phyloP scores from a whole-genome alignment of 2,329 filamentous ascomycete species.

The Lasiodiplodia sp. region DNA sequence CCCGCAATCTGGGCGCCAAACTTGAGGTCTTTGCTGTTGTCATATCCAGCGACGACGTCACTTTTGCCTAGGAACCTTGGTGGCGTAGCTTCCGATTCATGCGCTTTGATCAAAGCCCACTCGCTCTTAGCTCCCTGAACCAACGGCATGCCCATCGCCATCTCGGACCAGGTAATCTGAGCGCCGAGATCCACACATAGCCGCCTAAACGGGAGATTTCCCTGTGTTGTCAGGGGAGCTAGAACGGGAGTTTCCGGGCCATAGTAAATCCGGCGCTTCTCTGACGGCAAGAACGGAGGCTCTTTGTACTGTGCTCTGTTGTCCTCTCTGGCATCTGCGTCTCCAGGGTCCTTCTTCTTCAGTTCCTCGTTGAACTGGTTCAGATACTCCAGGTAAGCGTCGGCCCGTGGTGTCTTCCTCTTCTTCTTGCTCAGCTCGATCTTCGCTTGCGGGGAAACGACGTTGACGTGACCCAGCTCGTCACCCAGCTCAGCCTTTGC shows the following conservation, averaged over 20 bases:
- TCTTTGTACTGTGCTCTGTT: slow-evolving; percentile 83
- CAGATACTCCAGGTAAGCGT: slow-evolving; percentile 79
- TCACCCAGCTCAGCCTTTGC: slow-evolving; percentile 43
- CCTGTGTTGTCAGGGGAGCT: slow-evolving; percentile 95
- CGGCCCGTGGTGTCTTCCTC: slow-evolving; percentile 73
- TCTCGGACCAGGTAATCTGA: slow-evolving; percentile 95
- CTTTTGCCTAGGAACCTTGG: slow-evolving; percentile 69
- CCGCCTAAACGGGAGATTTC: slow-evolving; percentile 91
- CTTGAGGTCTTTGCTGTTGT: slow-evolving; percentile 81
- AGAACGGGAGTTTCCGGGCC: slow-evolving; percentile 90
- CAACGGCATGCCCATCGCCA: slow-evolving; percentile 91
- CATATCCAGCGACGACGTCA: slow-evolving; percentile 75
- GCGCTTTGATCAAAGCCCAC: slow-evolving; percentile 94
- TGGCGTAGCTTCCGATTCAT: slow-evolving; percentile 78
- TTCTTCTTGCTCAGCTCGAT: slow-evolving; percentile 77
- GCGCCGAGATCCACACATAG: slow-evolving; percentile 89
- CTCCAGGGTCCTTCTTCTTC: slow-evolving; percentile 39
- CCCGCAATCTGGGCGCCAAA: slow-evolving; percentile 94
- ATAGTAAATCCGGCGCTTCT: slow-evolving; percentile 94
- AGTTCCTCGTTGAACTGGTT: slow-evolving; percentile 52
- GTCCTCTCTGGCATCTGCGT: slow-evolving; percentile 60
- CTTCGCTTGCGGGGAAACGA: slow-evolving; percentile 74
- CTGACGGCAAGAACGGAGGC: slow-evolving; percentile 85
- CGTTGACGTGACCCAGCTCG: slow-evolving; percentile 75
- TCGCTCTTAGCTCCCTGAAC: slow-evolving; percentile 90